Evolutionary conservation across 2,329 filamentous ascomycete genomes (phyloP).

Genomic region (Aureobasidium subglaciale): DNA sequence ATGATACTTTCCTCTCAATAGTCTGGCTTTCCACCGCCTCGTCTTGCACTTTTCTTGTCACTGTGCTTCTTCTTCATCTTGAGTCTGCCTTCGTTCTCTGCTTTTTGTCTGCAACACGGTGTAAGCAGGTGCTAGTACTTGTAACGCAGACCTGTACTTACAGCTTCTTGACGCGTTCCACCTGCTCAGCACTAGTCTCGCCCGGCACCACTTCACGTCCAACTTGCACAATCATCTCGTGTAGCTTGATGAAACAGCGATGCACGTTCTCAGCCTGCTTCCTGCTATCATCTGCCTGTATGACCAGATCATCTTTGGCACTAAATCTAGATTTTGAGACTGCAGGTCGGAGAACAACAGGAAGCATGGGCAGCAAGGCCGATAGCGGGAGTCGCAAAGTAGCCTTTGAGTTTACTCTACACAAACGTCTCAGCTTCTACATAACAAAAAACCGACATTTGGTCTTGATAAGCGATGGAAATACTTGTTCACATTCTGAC

Average conservation of each 20-base stretch:
- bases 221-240: constrained; percentile 46
- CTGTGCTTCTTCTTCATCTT: constrained; percentile 55
- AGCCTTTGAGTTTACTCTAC: constrained; percentile 7
- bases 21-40: constrained; percentile 30
- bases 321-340: constrained; percentile 38
- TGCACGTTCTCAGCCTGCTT: constrained; percentile 56
- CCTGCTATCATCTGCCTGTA: constrained; percentile 57
- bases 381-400: constrained; percentile 6
- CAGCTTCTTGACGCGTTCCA: constrained; percentile 48
- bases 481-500: constrained; percentile 65
- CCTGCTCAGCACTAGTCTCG: constrained; percentile 53
- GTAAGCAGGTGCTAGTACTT: neutral
- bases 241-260: constrained; percentile 52
- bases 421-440: neutral
- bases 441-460: neutral
- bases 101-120: constrained; percentile 18
- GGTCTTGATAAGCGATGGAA: constrained; percentile 14
- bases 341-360: constrained; percentile 44
- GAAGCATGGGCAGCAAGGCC: constrained; percentile 46
- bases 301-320: constrained; percentile 45
- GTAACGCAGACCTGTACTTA: constrained; percentile 27
- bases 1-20: constrained; percentile 22
- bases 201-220: constrained; percentile 48
- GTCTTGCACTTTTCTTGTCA: constrained; percentile 52
- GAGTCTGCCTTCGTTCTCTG: constrained; percentile 51